These are phyloP conservation scores for Oxalis stricta DNA, from an alignment of 441 rosid species.

Conservation along the genomic window DNA sequence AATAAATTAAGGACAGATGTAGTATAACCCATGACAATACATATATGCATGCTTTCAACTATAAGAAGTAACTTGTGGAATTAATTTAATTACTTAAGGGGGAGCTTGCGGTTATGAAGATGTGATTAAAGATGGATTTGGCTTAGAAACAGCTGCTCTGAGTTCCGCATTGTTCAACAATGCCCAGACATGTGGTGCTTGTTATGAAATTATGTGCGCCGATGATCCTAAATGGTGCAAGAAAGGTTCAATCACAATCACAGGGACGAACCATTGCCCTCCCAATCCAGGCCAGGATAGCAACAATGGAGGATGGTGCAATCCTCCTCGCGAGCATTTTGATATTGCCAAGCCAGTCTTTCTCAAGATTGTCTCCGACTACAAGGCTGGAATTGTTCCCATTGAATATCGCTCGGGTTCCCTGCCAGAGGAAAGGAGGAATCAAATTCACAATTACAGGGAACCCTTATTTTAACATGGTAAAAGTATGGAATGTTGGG, in stretches of 20 bases:
- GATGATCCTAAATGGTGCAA: constrained; percentile 36
- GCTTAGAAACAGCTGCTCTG: constrained; percentile 31
- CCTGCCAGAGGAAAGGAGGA: constrained; percentile 45
- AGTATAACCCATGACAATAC: no score
- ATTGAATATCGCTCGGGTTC: constrained; percentile 41
- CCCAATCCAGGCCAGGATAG: constrained; percentile 21
- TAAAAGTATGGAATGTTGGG: constrained; percentile 29
- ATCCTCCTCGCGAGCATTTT: constrained; percentile 36
- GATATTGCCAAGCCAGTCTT: constrained; percentile 38
- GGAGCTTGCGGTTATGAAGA: constrained; percentile 50
- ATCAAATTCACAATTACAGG: constrained; percentile 29
- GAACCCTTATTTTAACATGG: constrained; percentile 34
- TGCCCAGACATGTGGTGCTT: constrained; percentile 37
- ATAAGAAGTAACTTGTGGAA: no score
- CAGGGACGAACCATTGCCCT: constrained; percentile 47
- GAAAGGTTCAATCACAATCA: constrained; percentile 28
- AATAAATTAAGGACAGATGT: no score
- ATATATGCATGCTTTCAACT: no score
- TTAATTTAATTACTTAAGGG: constrained; percentile 23
- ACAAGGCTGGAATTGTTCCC: constrained; percentile 28
- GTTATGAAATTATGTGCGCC: constrained; percentile 34
- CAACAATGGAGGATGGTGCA: constrained; percentile 47
- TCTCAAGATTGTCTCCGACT: constrained; percentile 20
- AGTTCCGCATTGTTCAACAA: constrained; percentile 31
- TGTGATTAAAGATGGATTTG: constrained; percentile 25